Evolutionary conservation across 129 eudicot species (phyloP).

Genomic region (Flaveria brownii): DNA sequence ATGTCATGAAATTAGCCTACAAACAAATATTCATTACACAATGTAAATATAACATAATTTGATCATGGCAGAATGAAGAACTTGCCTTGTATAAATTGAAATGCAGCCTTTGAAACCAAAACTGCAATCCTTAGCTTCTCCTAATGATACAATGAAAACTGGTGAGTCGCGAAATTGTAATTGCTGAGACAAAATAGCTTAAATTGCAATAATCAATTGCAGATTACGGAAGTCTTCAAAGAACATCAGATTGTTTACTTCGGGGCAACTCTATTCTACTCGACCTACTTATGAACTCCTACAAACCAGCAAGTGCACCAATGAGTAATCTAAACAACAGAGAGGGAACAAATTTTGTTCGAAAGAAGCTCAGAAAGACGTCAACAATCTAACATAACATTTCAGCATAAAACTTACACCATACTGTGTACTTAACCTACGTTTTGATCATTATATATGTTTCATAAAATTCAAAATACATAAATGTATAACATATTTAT

Average conservation of each 20-base stretch:
- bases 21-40: not conserved
- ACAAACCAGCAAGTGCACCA: not conserved
- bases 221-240: not conserved
- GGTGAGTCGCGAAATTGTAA: constrained; percentile 10
- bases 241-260: too few relatives aligned
- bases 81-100: constrained; percentile 88
- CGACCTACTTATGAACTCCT: not conserved
- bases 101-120: constrained; percentile 94
- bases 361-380: not conserved
- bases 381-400: not conserved
- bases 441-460: not conserved
- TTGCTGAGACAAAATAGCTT: not conserved
- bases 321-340: not conserved
- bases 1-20: constrained; percentile 16
- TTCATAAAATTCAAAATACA: not conserved
- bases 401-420: not conserved
- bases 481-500: not conserved
- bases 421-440: not conserved
- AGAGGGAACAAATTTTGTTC: not conserved
- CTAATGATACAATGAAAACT: constrained; percentile 36
- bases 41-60: constrained; percentile 2
- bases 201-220: not conserved
- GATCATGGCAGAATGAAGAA: constrained; percentile 6
- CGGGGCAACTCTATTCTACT: too few relatives aligned
- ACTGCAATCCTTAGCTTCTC: constrained; percentile 92